Percentiles rank a stretch among this genome's conserved stretches.
Conservation (phyloP, 2,329 filamentous ascomycete genomes). For the Tolypocladium nubicola region DNA sequence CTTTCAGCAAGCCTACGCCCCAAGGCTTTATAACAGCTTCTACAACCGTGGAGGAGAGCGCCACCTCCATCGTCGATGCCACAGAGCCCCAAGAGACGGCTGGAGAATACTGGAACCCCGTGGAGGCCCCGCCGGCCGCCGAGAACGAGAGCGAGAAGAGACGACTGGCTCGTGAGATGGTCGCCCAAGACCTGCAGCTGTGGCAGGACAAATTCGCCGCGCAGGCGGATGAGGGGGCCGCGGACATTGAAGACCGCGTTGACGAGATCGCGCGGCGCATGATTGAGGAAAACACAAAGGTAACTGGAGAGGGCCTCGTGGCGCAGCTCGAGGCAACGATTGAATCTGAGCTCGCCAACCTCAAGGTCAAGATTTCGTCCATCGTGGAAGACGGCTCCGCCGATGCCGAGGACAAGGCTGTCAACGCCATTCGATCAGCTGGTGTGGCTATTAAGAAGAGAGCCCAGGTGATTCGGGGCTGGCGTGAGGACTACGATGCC, state of each 20-base stretch:
- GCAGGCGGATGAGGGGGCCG: slow-evolving; percentile 70
- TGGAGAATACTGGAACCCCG: slow-evolving; percentile 18
- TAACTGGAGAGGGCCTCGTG: slow-evolving; percentile 56
- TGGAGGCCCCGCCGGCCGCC: slow-evolving; percentile 33
- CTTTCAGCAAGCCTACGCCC: slow-evolving; percentile 22
- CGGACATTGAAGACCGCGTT: slow-evolving; percentile 61
- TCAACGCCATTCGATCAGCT: slow-evolving; percentile 48
- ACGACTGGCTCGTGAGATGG: slow-evolving; percentile 51
- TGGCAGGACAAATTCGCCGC: slow-evolving; percentile 87
- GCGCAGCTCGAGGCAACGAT: slow-evolving; percentile 57
- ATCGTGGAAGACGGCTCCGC: slow-evolving; percentile 41
- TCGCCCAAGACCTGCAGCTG: slow-evolving; percentile 65
- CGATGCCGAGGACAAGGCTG: slow-evolving; percentile 30
- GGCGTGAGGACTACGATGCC: slow-evolving; percentile 62
- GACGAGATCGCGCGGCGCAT: slow-evolving; percentile 45
- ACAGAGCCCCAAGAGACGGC: slow-evolving; percentile 9
- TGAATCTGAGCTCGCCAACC: slow-evolving; percentile 48
- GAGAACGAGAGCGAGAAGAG: slow-evolving; percentile 42
- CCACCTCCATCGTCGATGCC: slow-evolving; percentile 15
- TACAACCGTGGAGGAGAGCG: slow-evolving; percentile 7
- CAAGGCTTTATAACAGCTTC: slow-evolving; percentile 23
- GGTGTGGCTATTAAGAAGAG: slow-evolving; percentile 66
- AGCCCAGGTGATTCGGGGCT: slow-evolving; percentile 66
- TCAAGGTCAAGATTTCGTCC: slow-evolving; percentile 58
- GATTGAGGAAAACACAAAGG: slow-evolving; percentile 53